phyloP scores from a whole-genome alignment of 192 early-diverging fungal species.

The Fimicolochytrium jonesii region DNA sequence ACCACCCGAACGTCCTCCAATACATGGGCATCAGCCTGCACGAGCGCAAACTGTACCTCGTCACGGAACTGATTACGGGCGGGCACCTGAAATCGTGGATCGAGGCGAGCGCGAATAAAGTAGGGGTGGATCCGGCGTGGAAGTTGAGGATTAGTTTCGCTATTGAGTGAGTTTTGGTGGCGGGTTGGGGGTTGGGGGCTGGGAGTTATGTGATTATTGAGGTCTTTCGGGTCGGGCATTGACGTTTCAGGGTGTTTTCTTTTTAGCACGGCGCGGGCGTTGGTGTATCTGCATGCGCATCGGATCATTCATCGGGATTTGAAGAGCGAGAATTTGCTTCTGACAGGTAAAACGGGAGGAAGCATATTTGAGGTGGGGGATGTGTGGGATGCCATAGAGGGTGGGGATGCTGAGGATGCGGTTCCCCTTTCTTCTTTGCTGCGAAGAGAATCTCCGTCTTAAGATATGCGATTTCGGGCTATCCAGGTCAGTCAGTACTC shows the following conservation, averaged over 20 bases:
- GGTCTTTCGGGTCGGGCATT: no score
- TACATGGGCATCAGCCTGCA: constrained; percentile 39
- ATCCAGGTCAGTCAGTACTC: constrained; percentile 20
- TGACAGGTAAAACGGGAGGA: constrained; percentile 33
- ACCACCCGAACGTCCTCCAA: constrained; percentile 46
- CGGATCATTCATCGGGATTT: constrained; percentile 42
- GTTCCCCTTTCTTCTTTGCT: not conserved
- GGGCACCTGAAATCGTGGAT: constrained; percentile 45
- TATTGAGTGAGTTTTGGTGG: constrained; percentile 29
- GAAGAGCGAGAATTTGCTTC: constrained; percentile 40
- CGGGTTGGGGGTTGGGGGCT: no score
- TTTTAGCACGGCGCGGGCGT: constrained; percentile 32
- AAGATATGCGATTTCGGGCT: constrained; percentile 50
- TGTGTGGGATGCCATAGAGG: no score
- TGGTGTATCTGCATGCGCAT: constrained; percentile 42
- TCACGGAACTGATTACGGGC: constrained; percentile 42
- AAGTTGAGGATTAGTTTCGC: constrained; percentile 32
- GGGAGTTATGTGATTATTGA: no score
- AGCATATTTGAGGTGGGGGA: no score
- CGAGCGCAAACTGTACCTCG: constrained; percentile 34
- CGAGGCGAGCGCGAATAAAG: not conserved
- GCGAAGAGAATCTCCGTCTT: constrained; percentile 33
- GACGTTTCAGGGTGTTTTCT: not conserved
- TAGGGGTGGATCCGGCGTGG: constrained; percentile 16
- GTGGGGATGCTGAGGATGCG: no score